These are phyloP conservation scores for Entomortierella parvispora DNA, from an alignment of 192 early-diverging fungal species.

Conservation along the genomic window DNA sequence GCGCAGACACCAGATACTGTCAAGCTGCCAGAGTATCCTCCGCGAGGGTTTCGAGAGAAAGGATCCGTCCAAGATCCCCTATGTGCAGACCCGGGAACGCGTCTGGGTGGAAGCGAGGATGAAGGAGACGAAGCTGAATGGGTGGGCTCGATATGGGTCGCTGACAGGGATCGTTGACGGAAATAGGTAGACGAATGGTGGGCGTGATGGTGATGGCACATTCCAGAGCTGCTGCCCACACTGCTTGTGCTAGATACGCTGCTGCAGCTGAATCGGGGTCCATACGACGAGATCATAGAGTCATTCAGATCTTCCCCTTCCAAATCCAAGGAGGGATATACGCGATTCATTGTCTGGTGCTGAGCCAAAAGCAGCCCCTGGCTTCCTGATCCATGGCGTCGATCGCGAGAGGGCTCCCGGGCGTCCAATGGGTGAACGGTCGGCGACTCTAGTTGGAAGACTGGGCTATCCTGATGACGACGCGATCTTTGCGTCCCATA, in stretches of 20 bases:
- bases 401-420: too few relatives aligned
- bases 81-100: not conserved
- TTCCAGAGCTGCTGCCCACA: constrained; percentile 1
- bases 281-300: not conserved
- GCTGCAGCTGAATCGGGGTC: constrained; percentile 18
- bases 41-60: too few relatives aligned
- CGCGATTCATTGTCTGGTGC: constrained; percentile 51
- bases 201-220: not conserved
- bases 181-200: constrained; percentile 14
- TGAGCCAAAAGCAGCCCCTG: too few relatives aligned
- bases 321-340: constrained; percentile 20
- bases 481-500: constrained; percentile 1
- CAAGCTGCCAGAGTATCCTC: too few relatives aligned
- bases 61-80: too few relatives aligned
- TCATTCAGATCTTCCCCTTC: constrained; percentile 3
- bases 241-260: constrained; percentile 27
- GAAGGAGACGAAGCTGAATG: not conserved
- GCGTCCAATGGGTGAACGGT: constrained; percentile 32
- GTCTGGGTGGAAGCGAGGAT: not conserved
- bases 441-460: constrained; percentile 5
- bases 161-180: constrained; percentile 34
- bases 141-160: constrained; percentile 17
- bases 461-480: constrained; percentile 12
- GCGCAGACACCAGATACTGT: too few relatives aligned
- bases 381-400: too few relatives aligned